Evolutionary conservation across 1,139 yeast genomes (phyloP), one percentile per base, ranked within the genome.

Genomic region (Ashbya aceris): DNA sequence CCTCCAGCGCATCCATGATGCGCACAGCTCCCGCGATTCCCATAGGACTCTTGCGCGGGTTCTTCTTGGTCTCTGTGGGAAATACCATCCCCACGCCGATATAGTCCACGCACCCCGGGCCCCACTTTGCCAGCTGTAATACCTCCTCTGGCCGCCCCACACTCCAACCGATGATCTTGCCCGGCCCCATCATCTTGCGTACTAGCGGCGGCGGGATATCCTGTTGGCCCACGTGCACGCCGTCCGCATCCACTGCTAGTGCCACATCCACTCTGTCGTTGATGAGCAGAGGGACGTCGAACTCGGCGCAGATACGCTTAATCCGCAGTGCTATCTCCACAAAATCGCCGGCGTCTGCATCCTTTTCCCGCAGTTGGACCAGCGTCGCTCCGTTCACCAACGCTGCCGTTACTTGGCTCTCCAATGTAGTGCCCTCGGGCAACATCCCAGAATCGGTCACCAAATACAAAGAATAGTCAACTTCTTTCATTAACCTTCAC

Each of bases 161-260:
- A 33, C 91, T 79, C 41, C 89, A 79, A 1, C 97, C 97, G 36
- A 89, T 60, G 45, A 89, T 80, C 64, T 81, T 85, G 45, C 75
- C 69, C 1, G 79, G 74, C 0, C 96, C 96, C 20, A 89, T 62
- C 33, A 84, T 54, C 51, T 68, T 58, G 33, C 96, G 63, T 0
- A 77, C 93, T 26, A 70, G 50, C 1, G 62, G 60, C 2, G 82
- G 81, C n/a, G 69, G 69, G 85, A 89, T 83, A 57, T 89, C 97
- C 45, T 82, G 91, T 60, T 87, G 96, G 1, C 97, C 97, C 14
- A 89, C 86, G 65, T 89, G 97, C 11, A 89, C 82, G 30, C 95
- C 95, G 46, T 87, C 96, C 0, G 95, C 95, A 53, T 76, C 93
- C 42, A 85, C 70, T 0, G 96, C 96, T 40, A 87, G 66, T 0